phyloP scores from a whole-genome alignment of 352 stramenopile genomes.

The Pythium oligandrum region DNA sequence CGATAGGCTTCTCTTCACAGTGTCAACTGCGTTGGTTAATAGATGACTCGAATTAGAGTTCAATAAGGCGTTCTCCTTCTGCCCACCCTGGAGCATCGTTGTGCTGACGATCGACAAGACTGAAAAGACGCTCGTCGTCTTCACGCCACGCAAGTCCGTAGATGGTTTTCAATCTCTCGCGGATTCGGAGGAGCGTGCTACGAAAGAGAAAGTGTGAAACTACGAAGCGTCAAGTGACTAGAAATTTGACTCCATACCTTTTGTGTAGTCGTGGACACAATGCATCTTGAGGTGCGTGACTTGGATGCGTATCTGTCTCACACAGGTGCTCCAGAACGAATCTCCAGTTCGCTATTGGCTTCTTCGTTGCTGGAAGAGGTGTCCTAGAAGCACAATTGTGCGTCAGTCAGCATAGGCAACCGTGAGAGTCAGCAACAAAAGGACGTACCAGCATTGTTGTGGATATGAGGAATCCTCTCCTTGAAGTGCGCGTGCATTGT shows the following conservation, averaged over 20 bases:
- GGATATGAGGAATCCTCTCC: constrained; percentile 18
- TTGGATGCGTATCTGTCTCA: constrained; percentile 1
- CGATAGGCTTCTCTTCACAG: constrained; percentile 11
- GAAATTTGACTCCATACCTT: constrained; percentile 21
- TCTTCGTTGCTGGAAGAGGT: constrained; percentile 45
- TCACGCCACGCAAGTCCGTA: constrained; percentile 44
- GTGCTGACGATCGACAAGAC: constrained; percentile 17
- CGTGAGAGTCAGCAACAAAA: background rate
- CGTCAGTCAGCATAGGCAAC: constrained; percentile 1
- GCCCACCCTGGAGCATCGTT: constrained; percentile 7
- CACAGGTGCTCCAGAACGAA: constrained; percentile 55
- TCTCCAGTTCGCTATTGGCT: constrained; percentile 64
- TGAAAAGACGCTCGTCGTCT: constrained; percentile 47
- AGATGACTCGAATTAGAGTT: too few relatives aligned
- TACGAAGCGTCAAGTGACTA: background rate
- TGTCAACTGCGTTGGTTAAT: background rate
- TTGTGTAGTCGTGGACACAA: constrained; percentile 30
- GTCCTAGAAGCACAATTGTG: constrained; percentile 27
- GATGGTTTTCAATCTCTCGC: constrained; percentile 47
- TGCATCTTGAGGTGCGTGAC: constrained; percentile 4
- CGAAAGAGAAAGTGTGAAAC: background rate
- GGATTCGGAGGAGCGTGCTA: constrained; percentile 60
- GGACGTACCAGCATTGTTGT: constrained; percentile 25
- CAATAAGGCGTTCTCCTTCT: background rate
- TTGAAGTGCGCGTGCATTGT: constrained; percentile 16